phyloP scores from a whole-genome alignment of 495 filamentous ascomycete genomes.

The Cetradonia linearis region DNA sequence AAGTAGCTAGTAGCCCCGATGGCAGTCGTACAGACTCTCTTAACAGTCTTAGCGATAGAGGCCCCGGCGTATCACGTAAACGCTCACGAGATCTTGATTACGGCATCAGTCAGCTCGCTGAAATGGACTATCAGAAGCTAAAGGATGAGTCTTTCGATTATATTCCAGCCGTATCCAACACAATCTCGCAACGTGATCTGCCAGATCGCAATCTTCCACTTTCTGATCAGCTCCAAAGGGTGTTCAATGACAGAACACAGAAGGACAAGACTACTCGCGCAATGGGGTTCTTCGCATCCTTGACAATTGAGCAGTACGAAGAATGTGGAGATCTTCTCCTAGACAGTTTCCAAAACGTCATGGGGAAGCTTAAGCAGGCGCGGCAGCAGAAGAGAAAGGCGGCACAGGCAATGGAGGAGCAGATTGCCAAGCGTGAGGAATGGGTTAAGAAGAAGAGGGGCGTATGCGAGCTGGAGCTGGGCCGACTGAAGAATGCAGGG shows the following conservation, averaged over 20 bases:
- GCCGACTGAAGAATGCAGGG: conserved; percentile 18
- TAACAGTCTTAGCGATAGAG: conserved; percentile 15
- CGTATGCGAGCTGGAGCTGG: conserved; percentile 21
- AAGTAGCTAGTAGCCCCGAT: conserved; percentile 19
- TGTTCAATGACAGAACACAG: conserved; percentile 21
- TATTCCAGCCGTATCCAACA: conserved; percentile 12
- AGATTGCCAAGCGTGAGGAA: conserved; percentile 48
- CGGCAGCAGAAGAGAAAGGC: conserved; percentile 56
- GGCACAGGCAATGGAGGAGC: conserved; percentile 56
- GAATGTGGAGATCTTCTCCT: conserved; percentile 74
- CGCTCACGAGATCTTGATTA: conserved; percentile 23
- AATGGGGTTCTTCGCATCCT: conserved; percentile 46
- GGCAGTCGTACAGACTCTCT: conserved; percentile 19
- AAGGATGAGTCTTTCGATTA: conserved; percentile 24
- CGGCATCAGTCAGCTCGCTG: conserved; percentile 14
- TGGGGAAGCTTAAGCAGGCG: conserved; percentile 52
- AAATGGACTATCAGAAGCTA: conserved; percentile 24
- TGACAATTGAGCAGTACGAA: conserved; percentile 70
- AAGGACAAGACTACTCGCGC: conserved; percentile 19
- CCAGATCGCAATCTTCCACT: conserved; percentile 17
- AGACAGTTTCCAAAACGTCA: conserved; percentile 52
- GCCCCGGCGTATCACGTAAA: conserved; percentile 16
- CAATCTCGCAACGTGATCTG: conserved; percentile 15
- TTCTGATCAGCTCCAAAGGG: conserved; percentile 17
- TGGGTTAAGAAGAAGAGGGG: conserved; percentile 22